These are phyloP conservation scores for Dactylella cylindrospora DNA, from an alignment of 2,329 filamentous ascomycete species.

Conservation along the genomic window DNA sequence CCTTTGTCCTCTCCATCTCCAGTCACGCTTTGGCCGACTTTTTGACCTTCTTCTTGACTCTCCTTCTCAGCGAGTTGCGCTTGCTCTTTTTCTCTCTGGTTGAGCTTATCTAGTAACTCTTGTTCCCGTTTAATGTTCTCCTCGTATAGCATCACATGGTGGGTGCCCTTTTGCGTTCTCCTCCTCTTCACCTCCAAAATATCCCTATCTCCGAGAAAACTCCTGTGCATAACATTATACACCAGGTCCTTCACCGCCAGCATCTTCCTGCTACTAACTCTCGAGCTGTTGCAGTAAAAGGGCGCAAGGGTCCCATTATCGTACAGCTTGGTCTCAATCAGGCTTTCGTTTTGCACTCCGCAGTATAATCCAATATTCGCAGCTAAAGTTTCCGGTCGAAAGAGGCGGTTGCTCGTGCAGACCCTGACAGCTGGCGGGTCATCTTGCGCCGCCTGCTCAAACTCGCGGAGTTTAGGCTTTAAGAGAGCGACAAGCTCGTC, in stretches of 20 bases:
- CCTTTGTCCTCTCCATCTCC: too few relatives aligned
- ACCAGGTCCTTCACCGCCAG: conserved; percentile 29
- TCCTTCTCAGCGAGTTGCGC: too few relatives aligned
- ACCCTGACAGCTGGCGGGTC: neutral
- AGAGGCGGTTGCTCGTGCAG: conserved; percentile 23
- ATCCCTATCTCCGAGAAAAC: conserved; percentile 14
- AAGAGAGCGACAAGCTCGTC: conserved; percentile 28
- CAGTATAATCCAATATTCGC: conserved; percentile 13
- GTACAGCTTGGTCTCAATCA: conserved; percentile 18
- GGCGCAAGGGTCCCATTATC: conserved; percentile 11
- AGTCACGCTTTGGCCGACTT: too few relatives aligned
- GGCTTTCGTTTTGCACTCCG: conserved; percentile 16
- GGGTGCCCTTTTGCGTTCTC: neutral
- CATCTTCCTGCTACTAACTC: conserved; percentile 30
- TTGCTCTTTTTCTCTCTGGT: too few relatives aligned
- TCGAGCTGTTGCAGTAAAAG: conserved; percentile 6
- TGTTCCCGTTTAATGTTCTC: too few relatives aligned
- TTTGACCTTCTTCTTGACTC: too few relatives aligned
- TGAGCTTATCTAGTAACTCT: too few relatives aligned
- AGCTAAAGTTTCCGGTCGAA: conserved; percentile 18
- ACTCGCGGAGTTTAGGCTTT: conserved; percentile 20
- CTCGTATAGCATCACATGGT: too few relatives aligned
- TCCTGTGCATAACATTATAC: conserved; percentile 32
- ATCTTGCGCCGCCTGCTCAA: conserved; percentile 15
- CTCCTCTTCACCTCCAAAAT: conserved; percentile 17